These are phyloP conservation scores for Wickerhamiella parazyma DNA, from an alignment of 805 yeast species.

Conservation along the genomic window DNA sequence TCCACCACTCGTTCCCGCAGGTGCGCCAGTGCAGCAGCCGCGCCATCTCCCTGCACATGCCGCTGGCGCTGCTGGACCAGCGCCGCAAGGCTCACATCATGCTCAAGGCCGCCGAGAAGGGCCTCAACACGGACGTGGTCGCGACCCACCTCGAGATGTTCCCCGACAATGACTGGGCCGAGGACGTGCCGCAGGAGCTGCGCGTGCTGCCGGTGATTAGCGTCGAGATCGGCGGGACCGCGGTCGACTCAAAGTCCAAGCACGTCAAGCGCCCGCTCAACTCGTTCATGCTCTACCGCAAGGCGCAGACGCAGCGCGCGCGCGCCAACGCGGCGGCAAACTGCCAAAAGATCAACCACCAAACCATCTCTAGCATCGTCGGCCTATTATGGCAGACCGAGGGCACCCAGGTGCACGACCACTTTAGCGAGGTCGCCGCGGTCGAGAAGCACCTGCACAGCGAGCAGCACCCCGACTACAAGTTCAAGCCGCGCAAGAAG, in stretches of 20 bases:
- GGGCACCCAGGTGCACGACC: slow-evolving; percentile 25
- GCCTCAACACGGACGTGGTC: slow-evolving; percentile 20
- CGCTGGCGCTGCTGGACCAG: slow-evolving; percentile 20
- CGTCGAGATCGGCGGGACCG: slow-evolving; percentile 4
- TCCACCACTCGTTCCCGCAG: slow-evolving; percentile 3
- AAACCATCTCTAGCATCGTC: slow-evolving; percentile 30
- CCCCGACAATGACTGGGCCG: slow-evolving; percentile 12
- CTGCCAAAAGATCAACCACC: slow-evolving; percentile 30
- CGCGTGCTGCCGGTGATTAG: slow-evolving; percentile 6
- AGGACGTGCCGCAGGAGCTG: slow-evolving; percentile 8
- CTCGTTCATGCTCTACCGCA: slow-evolving; percentile 36
- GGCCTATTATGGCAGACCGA: slow-evolving; percentile 37
- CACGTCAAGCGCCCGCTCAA: slow-evolving; percentile 35
- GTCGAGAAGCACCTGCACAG: slow-evolving; percentile 32
- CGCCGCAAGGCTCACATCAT: slow-evolving; percentile 19
- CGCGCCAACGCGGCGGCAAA: slow-evolving; percentile 22
- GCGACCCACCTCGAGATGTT: slow-evolving; percentile 20
- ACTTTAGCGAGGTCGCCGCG: slow-evolving; percentile 29
- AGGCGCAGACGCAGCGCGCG: slow-evolving; percentile 32
- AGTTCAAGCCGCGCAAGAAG: slow-evolving; percentile 32
- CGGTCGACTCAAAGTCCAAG: slow-evolving; percentile 11
- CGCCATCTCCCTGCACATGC: slow-evolving; percentile 20
- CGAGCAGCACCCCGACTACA: slow-evolving; percentile 33
- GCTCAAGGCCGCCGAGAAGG: slow-evolving; percentile 20
- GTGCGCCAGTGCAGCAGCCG: slow-evolving; percentile 1